Conservation (phyloP, 306 rosid species). For the Abrus precatorius region DNA sequence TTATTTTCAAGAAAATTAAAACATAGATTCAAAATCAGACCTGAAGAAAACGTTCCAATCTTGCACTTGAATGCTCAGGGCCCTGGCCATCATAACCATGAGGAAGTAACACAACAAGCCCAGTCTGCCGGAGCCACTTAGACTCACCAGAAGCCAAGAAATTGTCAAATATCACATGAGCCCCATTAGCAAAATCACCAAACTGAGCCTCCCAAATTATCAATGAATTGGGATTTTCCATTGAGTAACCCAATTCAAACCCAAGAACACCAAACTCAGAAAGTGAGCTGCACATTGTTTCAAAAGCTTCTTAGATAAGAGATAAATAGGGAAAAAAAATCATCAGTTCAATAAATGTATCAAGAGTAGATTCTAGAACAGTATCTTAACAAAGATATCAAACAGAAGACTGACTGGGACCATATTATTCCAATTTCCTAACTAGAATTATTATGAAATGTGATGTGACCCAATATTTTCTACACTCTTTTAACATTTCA, state of each 20-base stretch:
- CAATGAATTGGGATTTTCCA: conserved; percentile 97
- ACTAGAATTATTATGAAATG: neutral
- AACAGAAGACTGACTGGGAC: neutral
- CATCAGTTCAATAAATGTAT: neutral
- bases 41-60: conserved; percentile 96
- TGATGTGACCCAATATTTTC: neutral
- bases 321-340: conserved; percentile 34
- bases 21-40: conserved; percentile 52
- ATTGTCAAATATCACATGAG: conserved; percentile 96
- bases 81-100: conserved; percentile 99
- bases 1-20: conserved; percentile 32
- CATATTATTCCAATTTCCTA: neutral
- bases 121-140: conserved; percentile 98
- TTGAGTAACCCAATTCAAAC: conserved; percentile 95
- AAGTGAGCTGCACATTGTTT: conserved; percentile 74
- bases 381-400: neutral
- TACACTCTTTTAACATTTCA: neutral
- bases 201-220: conserved; percentile 99
- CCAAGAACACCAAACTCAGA: conserved; percentile 98
- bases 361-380: neutral
- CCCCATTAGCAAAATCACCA: conserved; percentile 98
- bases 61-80: conserved; percentile 97
- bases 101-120: conserved; percentile 92
- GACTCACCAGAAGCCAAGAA: conserved; percentile 95
- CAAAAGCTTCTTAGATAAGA: conserved; percentile 40